phyloP scores from a whole-genome alignment of 2,329 filamentous ascomycete genomes.

The Ceratocystis harringtonii region DNA sequence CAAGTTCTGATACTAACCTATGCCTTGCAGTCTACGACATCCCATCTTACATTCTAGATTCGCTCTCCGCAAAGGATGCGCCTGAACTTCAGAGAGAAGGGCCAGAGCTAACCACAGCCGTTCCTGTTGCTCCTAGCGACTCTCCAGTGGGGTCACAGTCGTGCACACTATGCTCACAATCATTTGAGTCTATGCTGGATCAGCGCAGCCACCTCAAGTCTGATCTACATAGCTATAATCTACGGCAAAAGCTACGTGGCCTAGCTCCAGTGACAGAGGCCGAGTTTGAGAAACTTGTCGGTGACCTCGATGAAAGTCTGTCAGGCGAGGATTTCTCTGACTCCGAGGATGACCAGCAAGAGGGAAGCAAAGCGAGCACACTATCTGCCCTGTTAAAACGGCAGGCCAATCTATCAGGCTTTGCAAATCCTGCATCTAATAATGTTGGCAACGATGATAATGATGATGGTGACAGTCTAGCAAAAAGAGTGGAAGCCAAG shows the following conservation, averaged over 20 bases:
- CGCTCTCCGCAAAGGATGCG: constrained; percentile 38
- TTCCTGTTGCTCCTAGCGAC: constrained; percentile 23
- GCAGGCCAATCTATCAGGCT: constrained; percentile 56
- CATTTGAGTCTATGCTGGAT: constrained; percentile 59
- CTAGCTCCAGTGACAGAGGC: constrained; percentile 55
- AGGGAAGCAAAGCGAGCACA: constrained; percentile 47
- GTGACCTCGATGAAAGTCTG: constrained; percentile 71
- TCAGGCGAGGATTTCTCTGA: constrained; percentile 72
- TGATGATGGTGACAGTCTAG: constrained; percentile 26
- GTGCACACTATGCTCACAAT: constrained; percentile 64
- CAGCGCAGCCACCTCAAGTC: constrained; percentile 78
- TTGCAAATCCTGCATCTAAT: constrained; percentile 37
- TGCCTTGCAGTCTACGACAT: constrained; percentile 58
- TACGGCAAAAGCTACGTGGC: constrained; percentile 78
- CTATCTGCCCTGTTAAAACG: constrained; percentile 65
- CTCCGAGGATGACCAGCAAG: constrained; percentile 47
- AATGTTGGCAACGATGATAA: constrained; percentile 23
- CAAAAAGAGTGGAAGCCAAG: constrained; percentile 40
- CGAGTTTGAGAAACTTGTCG: constrained; percentile 77
- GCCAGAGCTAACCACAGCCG: constrained; percentile 20
- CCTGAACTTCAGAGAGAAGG: constrained; percentile 20
- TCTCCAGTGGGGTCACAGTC: constrained; percentile 49
- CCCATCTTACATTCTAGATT: constrained; percentile 55
- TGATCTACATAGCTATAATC: constrained; percentile 84
- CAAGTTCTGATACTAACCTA: neutral